Evolutionary conservation across 2,329 filamentous ascomycete genomes (phyloP).

Genomic region (Alternaria infectoria): DNA sequence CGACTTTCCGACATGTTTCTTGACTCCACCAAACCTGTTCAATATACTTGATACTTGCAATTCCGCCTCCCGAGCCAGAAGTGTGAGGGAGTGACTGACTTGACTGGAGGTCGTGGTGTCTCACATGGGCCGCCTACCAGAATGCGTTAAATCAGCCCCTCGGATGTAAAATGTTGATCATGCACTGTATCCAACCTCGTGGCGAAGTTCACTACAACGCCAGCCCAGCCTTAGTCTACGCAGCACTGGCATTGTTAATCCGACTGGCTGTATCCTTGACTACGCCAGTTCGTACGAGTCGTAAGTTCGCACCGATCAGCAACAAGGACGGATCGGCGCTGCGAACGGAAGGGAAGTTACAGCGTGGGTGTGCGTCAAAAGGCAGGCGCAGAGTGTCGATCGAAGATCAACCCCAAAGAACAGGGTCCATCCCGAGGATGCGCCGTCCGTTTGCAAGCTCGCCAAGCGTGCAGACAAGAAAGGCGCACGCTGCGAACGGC

Average conservation of each 20-base stretch:
- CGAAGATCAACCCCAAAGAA: background rate
- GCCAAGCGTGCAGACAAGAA: background rate
- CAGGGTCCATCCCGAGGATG: slow-evolving; percentile 5
- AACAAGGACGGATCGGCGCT: slow-evolving; percentile 5
- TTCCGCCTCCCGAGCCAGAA: background rate
- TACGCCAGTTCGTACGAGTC: background rate
- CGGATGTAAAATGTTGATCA: slow-evolving; percentile 23
- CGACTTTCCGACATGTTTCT: background rate
- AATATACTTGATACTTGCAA: slow-evolving; percentile 1
- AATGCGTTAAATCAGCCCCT: slow-evolving; percentile 9
- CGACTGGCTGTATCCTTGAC: background rate
- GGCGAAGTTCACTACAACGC: slow-evolving; percentile 18
- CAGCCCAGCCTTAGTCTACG: background rate
- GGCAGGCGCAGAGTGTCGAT: background rate
- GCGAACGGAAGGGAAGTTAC: background rate
- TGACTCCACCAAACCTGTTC: background rate
- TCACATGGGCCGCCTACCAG: slow-evolving; percentile 26
- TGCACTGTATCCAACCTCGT: slow-evolving; percentile 17
- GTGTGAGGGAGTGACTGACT: background rate
- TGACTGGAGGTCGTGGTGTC: slow-evolving; percentile 6
- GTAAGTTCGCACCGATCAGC: slow-evolving; percentile 10
- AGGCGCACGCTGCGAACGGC: slow-evolving; percentile 1
- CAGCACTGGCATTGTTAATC: background rate
- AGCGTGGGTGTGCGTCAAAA: background rate
- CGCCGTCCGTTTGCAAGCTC: background rate